Evolutionary conservation across 805 yeast genomes (phyloP).

Genomic region (Kockiozyma suomiensis): DNA sequence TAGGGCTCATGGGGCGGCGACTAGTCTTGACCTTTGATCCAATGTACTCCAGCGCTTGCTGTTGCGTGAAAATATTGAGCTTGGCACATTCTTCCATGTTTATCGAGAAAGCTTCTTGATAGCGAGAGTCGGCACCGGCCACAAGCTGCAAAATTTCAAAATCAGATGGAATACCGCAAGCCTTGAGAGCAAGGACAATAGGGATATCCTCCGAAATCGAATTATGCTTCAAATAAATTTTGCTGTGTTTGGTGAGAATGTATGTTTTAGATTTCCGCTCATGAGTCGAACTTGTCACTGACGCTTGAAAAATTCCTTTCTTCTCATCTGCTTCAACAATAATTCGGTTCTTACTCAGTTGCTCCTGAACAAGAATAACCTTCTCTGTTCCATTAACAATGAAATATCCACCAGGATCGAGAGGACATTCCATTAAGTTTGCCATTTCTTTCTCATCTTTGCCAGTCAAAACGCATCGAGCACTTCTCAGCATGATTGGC

Average conservation of each 20-base stretch:
- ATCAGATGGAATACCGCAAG: slow-evolving; percentile 92
- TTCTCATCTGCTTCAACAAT: slow-evolving; percentile 97
- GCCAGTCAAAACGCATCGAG: slow-evolving; percentile 84
- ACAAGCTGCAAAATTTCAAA: slow-evolving; percentile 90
- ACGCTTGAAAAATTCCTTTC: slow-evolving; percentile 92
- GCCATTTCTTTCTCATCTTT: slow-evolving; percentile 86
- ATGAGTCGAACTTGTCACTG: slow-evolving; percentile 97
- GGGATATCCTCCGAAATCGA: slow-evolving; percentile 95
- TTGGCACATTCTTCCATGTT: slow-evolving; percentile 93
- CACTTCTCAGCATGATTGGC: slow-evolving; percentile 97
- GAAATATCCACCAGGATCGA: slow-evolving; percentile 98
- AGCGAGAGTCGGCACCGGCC: slow-evolving; percentile 84
- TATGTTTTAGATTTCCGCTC: slow-evolving; percentile 97
- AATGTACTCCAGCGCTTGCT: slow-evolving; percentile 87
- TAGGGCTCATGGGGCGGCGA: slow-evolving; percentile 82
- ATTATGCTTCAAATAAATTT: slow-evolving; percentile 89
- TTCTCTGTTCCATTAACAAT: slow-evolving; percentile 98
- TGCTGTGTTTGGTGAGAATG: slow-evolving; percentile 87
- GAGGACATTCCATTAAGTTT: slow-evolving; percentile 83
- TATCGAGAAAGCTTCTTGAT: slow-evolving; percentile 89
- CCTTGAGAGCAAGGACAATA: slow-evolving; percentile 87
- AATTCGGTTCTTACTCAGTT: slow-evolving; percentile 92
- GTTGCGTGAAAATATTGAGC: slow-evolving; percentile 83
- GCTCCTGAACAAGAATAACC: slow-evolving; percentile 95
- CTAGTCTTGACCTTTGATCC: slow-evolving; percentile 92